A percentile compares a stretch with the other conserved stretches of the same genome.
Evolutionary conservation across 352 stramenopile genomes (phyloP).

Genomic region (Phytophthora multivora): DNA sequence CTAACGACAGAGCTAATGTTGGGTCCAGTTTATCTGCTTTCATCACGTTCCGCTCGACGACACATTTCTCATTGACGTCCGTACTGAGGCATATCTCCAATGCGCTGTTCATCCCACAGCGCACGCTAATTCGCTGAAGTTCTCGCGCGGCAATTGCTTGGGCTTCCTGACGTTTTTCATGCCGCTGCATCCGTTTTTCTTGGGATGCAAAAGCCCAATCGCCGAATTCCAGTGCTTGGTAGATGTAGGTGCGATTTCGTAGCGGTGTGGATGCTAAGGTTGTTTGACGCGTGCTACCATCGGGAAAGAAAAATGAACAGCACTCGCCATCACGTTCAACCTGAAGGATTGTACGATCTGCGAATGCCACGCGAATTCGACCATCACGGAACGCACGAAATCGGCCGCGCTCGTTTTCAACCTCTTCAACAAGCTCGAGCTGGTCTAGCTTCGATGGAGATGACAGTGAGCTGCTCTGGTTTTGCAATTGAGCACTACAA

Average conservation of each 20-base stretch:
- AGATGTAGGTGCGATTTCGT: constrained; percentile 54
- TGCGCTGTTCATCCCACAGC: constrained; percentile 42
- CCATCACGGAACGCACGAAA: constrained; percentile 74
- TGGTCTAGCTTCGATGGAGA: constrained; percentile 6
- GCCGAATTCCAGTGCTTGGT: constrained; percentile 57
- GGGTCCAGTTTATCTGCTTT: constrained; percentile 1
- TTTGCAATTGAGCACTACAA: not conserved
- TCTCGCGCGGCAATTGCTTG: constrained; percentile 39
- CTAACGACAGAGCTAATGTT: constrained; percentile 28
- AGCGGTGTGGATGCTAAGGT: constrained; percentile 47
- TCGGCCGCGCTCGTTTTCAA: constrained; percentile 53
- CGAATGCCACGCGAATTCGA: constrained; percentile 66
- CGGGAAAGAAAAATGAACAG: constrained; percentile 60
- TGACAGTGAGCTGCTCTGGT: not conserved
- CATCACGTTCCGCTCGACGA: constrained; percentile 6
- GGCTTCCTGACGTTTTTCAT: constrained; percentile 38
- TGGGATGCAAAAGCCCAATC: constrained; percentile 69
- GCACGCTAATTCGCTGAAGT: constrained; percentile 52
- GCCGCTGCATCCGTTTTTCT: constrained; percentile 51
- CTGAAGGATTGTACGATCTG: constrained; percentile 76
- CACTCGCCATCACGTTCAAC: constrained; percentile 38
- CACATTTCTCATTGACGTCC: not conserved
- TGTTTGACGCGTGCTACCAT: constrained; percentile 42
- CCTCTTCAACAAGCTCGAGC: constrained; percentile 38
- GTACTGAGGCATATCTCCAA: not conserved